Base-by-base conservation (phyloP, 805 yeast species). In the Kodamaea leandrae region DNA sequence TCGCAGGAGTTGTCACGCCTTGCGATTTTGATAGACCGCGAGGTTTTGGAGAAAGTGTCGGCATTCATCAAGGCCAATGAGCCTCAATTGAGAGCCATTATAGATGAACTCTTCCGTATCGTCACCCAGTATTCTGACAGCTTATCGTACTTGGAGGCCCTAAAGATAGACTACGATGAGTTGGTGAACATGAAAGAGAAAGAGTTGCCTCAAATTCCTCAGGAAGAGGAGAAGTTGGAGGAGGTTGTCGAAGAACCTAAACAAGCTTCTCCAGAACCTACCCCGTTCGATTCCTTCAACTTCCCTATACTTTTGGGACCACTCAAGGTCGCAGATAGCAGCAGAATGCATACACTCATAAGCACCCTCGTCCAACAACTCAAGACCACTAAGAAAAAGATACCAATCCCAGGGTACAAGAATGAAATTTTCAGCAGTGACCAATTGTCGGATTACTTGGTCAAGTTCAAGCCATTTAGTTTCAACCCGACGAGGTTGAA, bases 381-480 rank as follows among this genome's bases (percentile, higher is more conserved):
- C 4, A 55, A 60, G 3, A 51, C 60, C 1, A 46, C 49, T 3
- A 60, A 54, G 41, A 52, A 72, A 20, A 64, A 57, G 37, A 59
- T 70, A 15, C 66, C 68, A 0, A 45, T 70, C 14, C 72, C 74
- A 2, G 73, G 74, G 1, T 64, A 63, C 42, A 59, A 56, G 34
- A 61, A 60, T 37, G 70, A 68, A 28, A 60, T 63, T 6, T 69
- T 70, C 50, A 58, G 63, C 36, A 66, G 73, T 43, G 70, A 68
- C 24, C 61, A 60, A 19, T 43, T 70, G 9, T 63, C 70, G 46
- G 59, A 58, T 7, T 55, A 47, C 36, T 27, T 66, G 17, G 42
- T 27, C 8, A 51, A 49, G 28, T 38, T 46, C 27, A 52, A 67
- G 29, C 64, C 68, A 1, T 53, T 49, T 37, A 64, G 62, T 1